A percentile compares a stretch with the other conserved stretches of the same genome.
Evolutionary conservation across 2,329 filamentous ascomycete species (phyloP).

Genomic region (Penicillium sp.): DNA sequence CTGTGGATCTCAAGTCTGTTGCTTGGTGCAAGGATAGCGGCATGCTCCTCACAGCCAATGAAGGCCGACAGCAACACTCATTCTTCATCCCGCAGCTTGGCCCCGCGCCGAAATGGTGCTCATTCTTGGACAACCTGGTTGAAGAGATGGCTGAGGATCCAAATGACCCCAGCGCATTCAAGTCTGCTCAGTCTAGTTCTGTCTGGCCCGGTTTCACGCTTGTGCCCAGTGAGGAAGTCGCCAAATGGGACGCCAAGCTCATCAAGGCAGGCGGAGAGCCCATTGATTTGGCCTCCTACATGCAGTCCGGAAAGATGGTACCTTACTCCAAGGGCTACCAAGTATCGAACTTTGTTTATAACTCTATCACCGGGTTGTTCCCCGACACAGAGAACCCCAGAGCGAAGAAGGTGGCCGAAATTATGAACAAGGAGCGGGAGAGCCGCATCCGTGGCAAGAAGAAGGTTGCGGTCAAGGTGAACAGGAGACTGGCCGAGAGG

Average conservation of each 20-base stretch:
- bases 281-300: conserved; percentile 87
- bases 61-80: conserved; percentile 89
- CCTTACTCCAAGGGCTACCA: conserved; percentile 65
- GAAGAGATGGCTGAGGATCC: conserved; percentile 94
- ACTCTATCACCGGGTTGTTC: conserved; percentile 41
- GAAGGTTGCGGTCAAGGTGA: conserved; percentile 88
- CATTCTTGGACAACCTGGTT: conserved; percentile 94
- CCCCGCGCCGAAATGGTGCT: conserved; percentile 91
- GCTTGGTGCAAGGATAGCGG: conserved; percentile 89
- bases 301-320: conserved; percentile 64
- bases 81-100: conserved; percentile 95
- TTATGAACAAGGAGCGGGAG: conserved; percentile 95
- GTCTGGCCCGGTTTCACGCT: conserved; percentile 99
- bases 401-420: conserved; percentile 83
- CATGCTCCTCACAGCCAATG: conserved; percentile 95
- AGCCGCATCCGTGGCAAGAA: conserved; percentile 91
- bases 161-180: conserved; percentile 60
- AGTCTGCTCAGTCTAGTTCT: conserved; percentile 56
- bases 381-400: conserved; percentile 46
- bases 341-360: conserved; percentile 90
- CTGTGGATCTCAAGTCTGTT: conserved; percentile 92
- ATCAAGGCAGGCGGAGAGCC: conserved; percentile 45
- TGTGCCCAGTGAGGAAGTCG: conserved; percentile 82
- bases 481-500: conserved; percentile 65
- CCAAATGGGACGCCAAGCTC: conserved; percentile 62